Evolutionary conservation across 2,329 filamentous ascomycete genomes (phyloP), one percentile per base, ranked within the genome.

Genomic region (Alternaria postmessia): DNA sequence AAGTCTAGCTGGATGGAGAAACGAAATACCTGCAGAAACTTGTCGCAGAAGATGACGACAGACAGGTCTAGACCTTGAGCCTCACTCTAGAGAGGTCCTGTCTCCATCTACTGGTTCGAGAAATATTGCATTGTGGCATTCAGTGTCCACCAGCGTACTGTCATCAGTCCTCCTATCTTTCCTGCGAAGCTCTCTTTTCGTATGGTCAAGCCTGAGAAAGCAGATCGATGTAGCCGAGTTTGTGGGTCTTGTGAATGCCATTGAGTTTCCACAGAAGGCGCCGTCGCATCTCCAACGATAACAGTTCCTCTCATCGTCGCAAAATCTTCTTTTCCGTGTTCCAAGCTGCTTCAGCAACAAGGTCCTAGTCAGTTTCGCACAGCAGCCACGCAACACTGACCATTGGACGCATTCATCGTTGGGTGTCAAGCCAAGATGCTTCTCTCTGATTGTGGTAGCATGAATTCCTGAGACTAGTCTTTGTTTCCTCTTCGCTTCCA

Each of bases 401-500:
- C 57, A 53, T 47, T 55, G 51, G 49, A 57, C 49, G 67, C 66
- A 59, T 32, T 57, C 62, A 63, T 64, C 65, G 57, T 63, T 64
- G 55, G 59, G 39, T 48, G 18, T 26, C 38, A 51, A 44, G 32
- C 67, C 63, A 62, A 68, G 73, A 66, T 63, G 56, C 67, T 69
- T 88, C 87, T 90, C 88, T 94, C 91, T 85, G 89, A 93, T 75
- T 89, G 91, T 87, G 77, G 83, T 73, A 86, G 90, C 92, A 92
- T 87, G 89, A 87, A 89, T 91, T 89, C 91, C 91, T 79, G 84
- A 89, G 92, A 96, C 90, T 88, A 83, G 92, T 95, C 93, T 97
- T 97, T 96, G 90, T 83, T 91, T 94, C 90, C 91, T 89, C 90
- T 88, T 88, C 88, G 73, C 73, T 76, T 55, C 58, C 70, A 60